Evolutionary conservation across 768 basidiomycete species (phyloP), one percentile per base, ranked within the genome.

Genomic region (Serendipita vermifera): DNA sequence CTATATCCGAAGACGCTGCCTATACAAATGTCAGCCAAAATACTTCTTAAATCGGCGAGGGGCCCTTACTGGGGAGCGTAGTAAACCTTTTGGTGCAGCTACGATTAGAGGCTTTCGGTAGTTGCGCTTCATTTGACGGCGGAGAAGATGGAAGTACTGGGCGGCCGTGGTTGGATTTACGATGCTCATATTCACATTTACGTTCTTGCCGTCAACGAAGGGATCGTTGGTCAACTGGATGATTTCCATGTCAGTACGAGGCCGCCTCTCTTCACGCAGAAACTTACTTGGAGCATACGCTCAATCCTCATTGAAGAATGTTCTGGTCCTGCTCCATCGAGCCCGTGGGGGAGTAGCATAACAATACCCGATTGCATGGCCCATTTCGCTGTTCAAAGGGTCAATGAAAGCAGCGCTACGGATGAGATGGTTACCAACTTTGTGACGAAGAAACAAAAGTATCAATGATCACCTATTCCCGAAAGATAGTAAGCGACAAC

Each of bases 301-400:
- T 96, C 91, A 38, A 94, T 73, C 14, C 91, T 80, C 48, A 81
- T 85, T 0, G 87, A 90, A 0, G 90, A 94, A 64, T 96, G 91
- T 65, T 96, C 91, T 0, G 91, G 91, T 1, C 92, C 91, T 14
- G 91, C 90, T 27, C 91, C 91, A 62, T 96, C 90, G 14, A 89
- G 73, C 14, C 92, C 91, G 59, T 96, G 91, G 24, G 91, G 91
- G 0, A 96, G 74, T 41, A 90, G 77, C 57, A 96, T 70, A 3
- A 89, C 83, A 20, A 96, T 76, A 0, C 85, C 91, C 61, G 88
- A 92, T 69, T 94, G 91, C 65, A 82, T 87, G 43, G 88, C 69
- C 92, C 92, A 96, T 72, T 96, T 96, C 3, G 90, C 88, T 90
- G 60, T 33, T 58, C 31, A 58, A 57, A n/a, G 2, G 33, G 11